These are phyloP conservation scores for Oidiodendron maius DNA, from an alignment of 495 filamentous ascomycete species.

Conservation along the genomic window DNA sequence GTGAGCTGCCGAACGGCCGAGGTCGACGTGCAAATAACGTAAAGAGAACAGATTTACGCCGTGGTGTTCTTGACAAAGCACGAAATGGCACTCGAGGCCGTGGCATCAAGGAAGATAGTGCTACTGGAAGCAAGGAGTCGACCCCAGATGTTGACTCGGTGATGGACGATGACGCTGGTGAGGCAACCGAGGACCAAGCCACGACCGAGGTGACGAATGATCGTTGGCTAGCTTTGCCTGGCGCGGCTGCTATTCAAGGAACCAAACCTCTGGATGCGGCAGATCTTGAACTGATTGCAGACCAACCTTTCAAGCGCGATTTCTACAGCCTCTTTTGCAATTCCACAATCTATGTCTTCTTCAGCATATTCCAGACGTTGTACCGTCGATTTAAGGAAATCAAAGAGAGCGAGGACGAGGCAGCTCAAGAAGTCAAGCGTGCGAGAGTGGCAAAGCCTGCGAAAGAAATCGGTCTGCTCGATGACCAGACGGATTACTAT, in stretches of 20 bases:
- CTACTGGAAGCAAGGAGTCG: conserved; percentile 71
- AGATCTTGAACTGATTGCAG: conserved; percentile 63
- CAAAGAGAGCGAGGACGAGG: conserved; percentile 69
- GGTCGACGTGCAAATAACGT: conserved; percentile 53
- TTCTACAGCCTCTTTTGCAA: conserved; percentile 86
- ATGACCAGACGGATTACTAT: conserved; percentile 27
- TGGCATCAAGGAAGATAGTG: conserved; percentile 67
- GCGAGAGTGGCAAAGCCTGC: conserved; percentile 70
- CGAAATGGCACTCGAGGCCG: conserved; percentile 56
- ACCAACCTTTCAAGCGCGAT: conserved; percentile 72
- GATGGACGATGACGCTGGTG: conserved; percentile 55
- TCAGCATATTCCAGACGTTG: conserved; percentile 82
- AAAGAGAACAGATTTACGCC: conserved; percentile 75
- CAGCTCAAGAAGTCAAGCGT: conserved; percentile 63
- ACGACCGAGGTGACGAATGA: conserved; percentile 48
- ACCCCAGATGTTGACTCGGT: conserved; percentile 76
- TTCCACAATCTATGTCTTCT: conserved; percentile 84
- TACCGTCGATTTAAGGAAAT: conserved; percentile 78
- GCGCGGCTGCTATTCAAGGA: conserved; percentile 37
- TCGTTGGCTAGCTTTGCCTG: conserved; percentile 44
- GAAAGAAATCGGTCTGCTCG: conserved; percentile 63
- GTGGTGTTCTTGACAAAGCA: conserved; percentile 75
- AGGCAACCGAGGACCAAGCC: conserved; percentile 38
- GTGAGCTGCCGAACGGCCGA: conserved; percentile 51
- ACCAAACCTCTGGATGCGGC: conserved; percentile 31